These are phyloP conservation scores for Blastobotrys niveus DNA, from an alignment of 1,139 yeast genomes.

Conservation along the genomic window DNA sequence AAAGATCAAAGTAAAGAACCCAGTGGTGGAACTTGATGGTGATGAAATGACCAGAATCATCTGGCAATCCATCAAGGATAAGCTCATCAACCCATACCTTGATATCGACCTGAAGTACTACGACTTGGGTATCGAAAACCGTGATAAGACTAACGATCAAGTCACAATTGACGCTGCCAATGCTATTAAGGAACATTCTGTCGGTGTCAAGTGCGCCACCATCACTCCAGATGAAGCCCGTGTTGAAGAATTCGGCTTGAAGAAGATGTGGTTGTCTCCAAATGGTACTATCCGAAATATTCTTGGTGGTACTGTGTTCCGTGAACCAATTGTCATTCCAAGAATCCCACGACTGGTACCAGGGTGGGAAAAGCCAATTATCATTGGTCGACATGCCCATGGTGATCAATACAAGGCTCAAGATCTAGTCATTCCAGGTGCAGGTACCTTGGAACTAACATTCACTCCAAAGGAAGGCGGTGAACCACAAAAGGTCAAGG, in stretches of 20 bases:
- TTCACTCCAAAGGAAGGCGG: slow-evolving; percentile 70
- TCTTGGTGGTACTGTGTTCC: slow-evolving; percentile 91
- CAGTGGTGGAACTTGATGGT: slow-evolving; percentile 94
- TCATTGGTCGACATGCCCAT: slow-evolving; percentile 94
- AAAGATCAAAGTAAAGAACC: slow-evolving; percentile 77
- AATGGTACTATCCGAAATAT: slow-evolving; percentile 95
- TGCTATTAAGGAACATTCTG: slow-evolving; percentile 83
- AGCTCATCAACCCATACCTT: slow-evolving; percentile 76
- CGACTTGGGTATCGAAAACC: slow-evolving; percentile 77
- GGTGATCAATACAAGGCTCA: slow-evolving; percentile 97
- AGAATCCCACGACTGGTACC: slow-evolving; percentile 86
- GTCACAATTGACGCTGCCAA: slow-evolving; percentile 86
- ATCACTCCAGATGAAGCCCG: slow-evolving; percentile 98
- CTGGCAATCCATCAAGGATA: slow-evolving; percentile 75
- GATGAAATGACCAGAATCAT: slow-evolving; percentile 94
- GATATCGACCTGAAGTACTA: slow-evolving; percentile 87
- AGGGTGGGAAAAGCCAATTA: slow-evolving; percentile 90
- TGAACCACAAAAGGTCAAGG: slow-evolving; percentile 50
- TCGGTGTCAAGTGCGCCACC: slow-evolving; percentile 95
- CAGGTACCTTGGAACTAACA: slow-evolving; percentile 73
- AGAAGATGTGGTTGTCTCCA: slow-evolving; percentile 97
- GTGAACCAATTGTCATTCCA: slow-evolving; percentile 92
- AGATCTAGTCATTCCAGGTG: slow-evolving; percentile 69
- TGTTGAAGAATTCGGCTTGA: slow-evolving; percentile 80
- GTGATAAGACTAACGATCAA: slow-evolving; percentile 83